Evolutionary conservation across 768 basidiomycete species (phyloP).

Genomic region (Tylopilus sp.): DNA sequence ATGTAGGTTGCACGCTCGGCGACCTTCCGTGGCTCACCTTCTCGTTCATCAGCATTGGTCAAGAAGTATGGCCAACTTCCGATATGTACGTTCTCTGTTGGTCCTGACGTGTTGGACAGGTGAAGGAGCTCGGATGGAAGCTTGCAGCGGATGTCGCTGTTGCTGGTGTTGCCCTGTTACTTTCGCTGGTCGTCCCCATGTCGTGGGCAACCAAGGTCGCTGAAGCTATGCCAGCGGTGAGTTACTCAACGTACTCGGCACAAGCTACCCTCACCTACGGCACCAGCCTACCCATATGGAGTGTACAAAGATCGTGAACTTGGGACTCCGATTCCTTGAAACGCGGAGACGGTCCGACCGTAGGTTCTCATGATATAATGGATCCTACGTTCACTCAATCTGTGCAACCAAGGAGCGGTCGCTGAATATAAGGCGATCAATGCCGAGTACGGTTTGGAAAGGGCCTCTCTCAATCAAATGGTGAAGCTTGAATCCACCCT

Average conservation of each 20-base stretch:
- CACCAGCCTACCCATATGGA: slow-evolving; percentile 7
- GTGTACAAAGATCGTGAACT: background rate
- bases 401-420: slow-evolving; percentile 7
- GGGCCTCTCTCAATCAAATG: slow-evolving; percentile 14
- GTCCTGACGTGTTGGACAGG: slow-evolving; percentile 8
- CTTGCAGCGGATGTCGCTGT: slow-evolving; percentile 12
- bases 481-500: slow-evolving; percentile 11
- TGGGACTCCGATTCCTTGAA: slow-evolving; percentile 9
- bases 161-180: slow-evolving; percentile 13
- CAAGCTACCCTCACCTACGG: background rate
- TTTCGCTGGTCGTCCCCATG: slow-evolving; percentile 10
- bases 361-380: slow-evolving; percentile 2
- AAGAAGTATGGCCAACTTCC: slow-evolving; percentile 8
- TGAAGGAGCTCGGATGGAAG: slow-evolving; percentile 19
- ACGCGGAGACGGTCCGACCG: background rate
- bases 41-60: slow-evolving; percentile 10
- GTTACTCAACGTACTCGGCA: background rate
- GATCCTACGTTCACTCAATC: too few relatives aligned
- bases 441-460: slow-evolving; percentile 12
- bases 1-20: slow-evolving; percentile 2
- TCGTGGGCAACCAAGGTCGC: slow-evolving; percentile 10
- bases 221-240: slow-evolving; percentile 4
- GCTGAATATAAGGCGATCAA: slow-evolving; percentile 4
- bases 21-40: background rate
- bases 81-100: background rate